phyloP scores from a whole-genome alignment of 192 early-diverging fungal species.

The Umbelopsis sp. region DNA sequence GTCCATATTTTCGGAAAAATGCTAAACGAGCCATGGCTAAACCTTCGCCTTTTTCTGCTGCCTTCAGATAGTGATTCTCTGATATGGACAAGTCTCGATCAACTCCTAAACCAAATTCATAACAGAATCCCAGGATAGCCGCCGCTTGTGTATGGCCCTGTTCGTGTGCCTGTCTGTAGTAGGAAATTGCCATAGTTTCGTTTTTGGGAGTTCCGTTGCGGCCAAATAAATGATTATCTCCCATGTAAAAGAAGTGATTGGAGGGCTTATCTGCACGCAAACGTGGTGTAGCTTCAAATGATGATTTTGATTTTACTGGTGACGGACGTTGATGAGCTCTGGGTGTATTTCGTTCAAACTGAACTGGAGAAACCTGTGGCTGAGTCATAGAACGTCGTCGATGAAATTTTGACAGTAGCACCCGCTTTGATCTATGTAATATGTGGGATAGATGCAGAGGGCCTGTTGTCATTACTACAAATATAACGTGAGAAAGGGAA shows the following conservation, averaged over 20 bases:
- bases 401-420: constrained; percentile 21
- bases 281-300: background rate
- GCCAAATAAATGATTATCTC: constrained; percentile 28
- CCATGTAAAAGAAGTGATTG: constrained; percentile 19
- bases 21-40: constrained; percentile 70
- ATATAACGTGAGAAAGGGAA: constrained; percentile 11
- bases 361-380: constrained; percentile 7
- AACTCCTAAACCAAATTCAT: constrained; percentile 83
- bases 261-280: constrained; percentile 5
- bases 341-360: constrained; percentile 15
- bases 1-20: constrained; percentile 80
- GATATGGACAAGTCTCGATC: constrained; percentile 57
- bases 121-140: constrained; percentile 78
- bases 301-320: background rate
- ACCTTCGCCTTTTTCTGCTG: constrained; percentile 61
- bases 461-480: constrained; percentile 10
- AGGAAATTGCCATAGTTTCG: constrained; percentile 21
- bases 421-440: constrained; percentile 20
- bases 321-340: background rate
- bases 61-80: constrained; percentile 67
- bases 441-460: constrained; percentile 21
- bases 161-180: constrained; percentile 42
- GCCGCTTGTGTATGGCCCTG: constrained; percentile 47
- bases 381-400: constrained; percentile 24
- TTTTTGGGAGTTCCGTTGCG: constrained; percentile 13